Percentiles rank a stretch among this genome's conserved stretches.
Evolutionary conservation across 2,329 filamentous ascomycete species (phyloP).

Genomic region (Neonectria coccinea): DNA sequence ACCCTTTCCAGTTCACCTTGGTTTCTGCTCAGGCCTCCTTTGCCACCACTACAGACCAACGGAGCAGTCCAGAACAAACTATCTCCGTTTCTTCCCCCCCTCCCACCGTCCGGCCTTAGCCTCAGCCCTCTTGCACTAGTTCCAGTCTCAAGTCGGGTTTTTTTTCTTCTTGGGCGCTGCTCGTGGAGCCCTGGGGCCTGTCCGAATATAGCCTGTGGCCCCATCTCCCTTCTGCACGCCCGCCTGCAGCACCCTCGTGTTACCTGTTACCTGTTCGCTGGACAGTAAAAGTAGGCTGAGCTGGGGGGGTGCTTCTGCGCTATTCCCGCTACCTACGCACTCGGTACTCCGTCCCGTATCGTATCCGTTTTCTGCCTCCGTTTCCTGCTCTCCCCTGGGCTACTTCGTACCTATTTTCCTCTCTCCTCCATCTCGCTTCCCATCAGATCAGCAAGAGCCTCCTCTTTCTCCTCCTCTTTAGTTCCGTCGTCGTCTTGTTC

Average conservation of each 20-base stretch:
- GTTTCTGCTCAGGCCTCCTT: not conserved
- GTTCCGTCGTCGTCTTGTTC: not conserved
- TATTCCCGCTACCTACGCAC: not conserved
- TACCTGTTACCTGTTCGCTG: slow-evolving; percentile 9
- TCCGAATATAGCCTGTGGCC: not conserved
- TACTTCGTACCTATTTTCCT: not conserved
- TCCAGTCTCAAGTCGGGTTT: not conserved
- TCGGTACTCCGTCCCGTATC: not conserved
- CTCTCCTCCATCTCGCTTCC: not conserved
- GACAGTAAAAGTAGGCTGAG: not conserved
- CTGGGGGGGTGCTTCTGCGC: slow-evolving; percentile 6
- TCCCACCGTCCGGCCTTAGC: slow-evolving; percentile 1
- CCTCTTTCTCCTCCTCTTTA: not conserved
- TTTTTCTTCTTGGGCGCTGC: not conserved
- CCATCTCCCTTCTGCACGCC: not conserved
- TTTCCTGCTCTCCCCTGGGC: slow-evolving; percentile 1
- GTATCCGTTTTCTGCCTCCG: slow-evolving; percentile 14
- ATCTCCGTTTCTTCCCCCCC: not conserved
- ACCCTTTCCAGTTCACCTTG: not conserved
- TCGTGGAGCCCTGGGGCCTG: slow-evolving; percentile 1
- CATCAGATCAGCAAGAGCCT: slow-evolving; percentile 1
- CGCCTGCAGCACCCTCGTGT: slow-evolving; percentile 12
- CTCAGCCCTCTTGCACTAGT: slow-evolving; percentile 13
- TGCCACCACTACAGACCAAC: slow-evolving; percentile 1
- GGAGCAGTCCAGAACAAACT: slow-evolving; percentile 12